Percentiles rank a stretch among this genome's conserved stretches.
These are phyloP conservation scores for Podaxis carcinomalis DNA, from an alignment of 768 basidiomycete genomes.

Conservation along the genomic window DNA sequence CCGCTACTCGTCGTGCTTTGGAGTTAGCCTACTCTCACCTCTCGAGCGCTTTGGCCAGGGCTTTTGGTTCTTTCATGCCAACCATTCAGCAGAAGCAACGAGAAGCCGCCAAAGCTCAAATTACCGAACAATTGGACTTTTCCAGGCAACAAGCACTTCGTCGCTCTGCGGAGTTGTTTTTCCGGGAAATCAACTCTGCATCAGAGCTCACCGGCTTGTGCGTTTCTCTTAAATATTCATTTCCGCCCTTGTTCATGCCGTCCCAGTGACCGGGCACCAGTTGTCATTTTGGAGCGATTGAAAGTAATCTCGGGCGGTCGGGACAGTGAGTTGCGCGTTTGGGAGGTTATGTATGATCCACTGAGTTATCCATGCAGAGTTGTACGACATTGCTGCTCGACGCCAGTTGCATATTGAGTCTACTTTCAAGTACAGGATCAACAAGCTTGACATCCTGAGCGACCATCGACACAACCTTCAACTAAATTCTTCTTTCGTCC, in stretches of 20 bases:
- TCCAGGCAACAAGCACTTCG: not conserved
- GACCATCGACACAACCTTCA: conserved; percentile 33
- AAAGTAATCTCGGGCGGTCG: not conserved
- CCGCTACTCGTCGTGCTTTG: not conserved
- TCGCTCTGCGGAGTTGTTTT: not conserved
- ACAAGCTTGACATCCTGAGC: conserved; percentile 26
- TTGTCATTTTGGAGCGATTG: not conserved
- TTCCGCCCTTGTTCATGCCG: not conserved
- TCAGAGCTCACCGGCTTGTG: not conserved
- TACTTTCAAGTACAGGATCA: conserved; percentile 25
- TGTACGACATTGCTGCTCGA: not conserved
- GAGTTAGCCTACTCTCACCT: not conserved
- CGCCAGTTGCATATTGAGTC: conserved; percentile 16
- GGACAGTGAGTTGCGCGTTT: not conserved
- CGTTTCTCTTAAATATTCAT: not conserved
- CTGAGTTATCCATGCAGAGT: not conserved
- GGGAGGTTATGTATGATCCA: not conserved
- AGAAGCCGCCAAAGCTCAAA: not conserved
- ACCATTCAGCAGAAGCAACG: not conserved
- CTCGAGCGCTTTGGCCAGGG: not conserved
- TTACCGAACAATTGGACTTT: not conserved
- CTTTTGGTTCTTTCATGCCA: not conserved
- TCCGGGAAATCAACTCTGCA: not conserved
- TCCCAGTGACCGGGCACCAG: not conserved
- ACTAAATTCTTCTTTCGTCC: conserved; percentile 27